These are phyloP conservation scores for Galeopsis tetrahit DNA, from an alignment of 257 asterid genomes.

Conservation along the genomic window DNA sequence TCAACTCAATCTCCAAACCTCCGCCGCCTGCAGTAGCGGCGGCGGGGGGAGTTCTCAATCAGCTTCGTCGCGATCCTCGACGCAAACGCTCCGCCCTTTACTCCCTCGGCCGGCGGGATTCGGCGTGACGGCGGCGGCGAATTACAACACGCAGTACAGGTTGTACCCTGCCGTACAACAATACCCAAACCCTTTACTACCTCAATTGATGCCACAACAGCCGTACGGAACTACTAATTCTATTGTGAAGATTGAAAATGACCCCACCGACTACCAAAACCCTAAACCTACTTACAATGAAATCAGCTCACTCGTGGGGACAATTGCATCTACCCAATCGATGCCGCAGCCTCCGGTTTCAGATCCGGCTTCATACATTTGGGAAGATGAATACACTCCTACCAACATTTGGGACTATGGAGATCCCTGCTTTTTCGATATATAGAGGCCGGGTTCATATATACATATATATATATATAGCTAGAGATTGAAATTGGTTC, in stretches of 20 bases:
- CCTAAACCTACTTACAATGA: constrained; percentile 67
- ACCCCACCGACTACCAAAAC: constrained; percentile 49
- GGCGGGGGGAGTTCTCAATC: constrained; percentile 41
- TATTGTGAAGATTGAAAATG: not conserved
- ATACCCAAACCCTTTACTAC: constrained; percentile 25
- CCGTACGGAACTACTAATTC: not conserved
- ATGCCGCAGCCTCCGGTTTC: constrained; percentile 12
- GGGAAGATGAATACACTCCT: constrained; percentile 59
- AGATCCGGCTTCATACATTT: constrained; percentile 33
- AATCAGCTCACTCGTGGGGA: constrained; percentile 48
- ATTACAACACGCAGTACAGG: constrained; percentile 43
- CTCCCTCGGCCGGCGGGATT: constrained; percentile 82
- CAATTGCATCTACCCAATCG: constrained; percentile 38
- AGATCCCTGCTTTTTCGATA: constrained; percentile 76
- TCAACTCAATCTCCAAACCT: constrained; percentile 76
- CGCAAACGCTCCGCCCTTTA: constrained; percentile 76
- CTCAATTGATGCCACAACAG: not conserved
- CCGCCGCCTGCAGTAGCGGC: constrained; percentile 8
- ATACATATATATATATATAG: not conserved
- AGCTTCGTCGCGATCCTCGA: constrained; percentile 38
- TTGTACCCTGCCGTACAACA: constrained; percentile 62
- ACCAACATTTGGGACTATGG: constrained; percentile 69
- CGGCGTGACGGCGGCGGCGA: constrained; percentile 34
- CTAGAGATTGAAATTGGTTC: not conserved
- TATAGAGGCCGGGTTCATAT: constrained; percentile 35